A percentile compares a stretch with the other conserved stretches of the same genome.
Evolutionary conservation across 2,329 filamentous ascomycete species (phyloP).

Genomic region (Xylaria digitata): DNA sequence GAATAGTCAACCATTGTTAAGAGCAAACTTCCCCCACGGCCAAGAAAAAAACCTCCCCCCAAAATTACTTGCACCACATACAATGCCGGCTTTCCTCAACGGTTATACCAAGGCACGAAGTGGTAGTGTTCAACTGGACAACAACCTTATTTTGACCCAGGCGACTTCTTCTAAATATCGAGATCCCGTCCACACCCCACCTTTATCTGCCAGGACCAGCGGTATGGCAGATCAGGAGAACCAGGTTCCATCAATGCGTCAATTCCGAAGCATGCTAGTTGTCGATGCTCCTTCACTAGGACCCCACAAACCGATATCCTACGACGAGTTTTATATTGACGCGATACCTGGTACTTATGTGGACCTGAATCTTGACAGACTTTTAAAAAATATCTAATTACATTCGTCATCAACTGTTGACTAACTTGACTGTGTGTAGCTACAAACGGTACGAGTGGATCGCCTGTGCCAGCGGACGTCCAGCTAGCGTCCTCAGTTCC

Average conservation of each 20-base stretch:
- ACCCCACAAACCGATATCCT: conserved; percentile 57
- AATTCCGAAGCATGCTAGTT: conserved; percentile 66
- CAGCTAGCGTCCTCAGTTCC: conserved; percentile 58
- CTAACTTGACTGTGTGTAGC: conserved; percentile 56
- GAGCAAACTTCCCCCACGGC: conserved; percentile 48
- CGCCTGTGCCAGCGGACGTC: conserved; percentile 57
- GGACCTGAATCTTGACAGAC: conserved; percentile 37
- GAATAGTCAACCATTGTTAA: conserved; percentile 52
- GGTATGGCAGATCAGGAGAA: conserved; percentile 53
- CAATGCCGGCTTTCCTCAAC: conserved; percentile 58
- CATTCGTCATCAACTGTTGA: conserved; percentile 30
- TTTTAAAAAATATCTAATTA: conserved; percentile 34
- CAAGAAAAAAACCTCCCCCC: conserved; percentile 34
- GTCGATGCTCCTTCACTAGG: conserved; percentile 62
- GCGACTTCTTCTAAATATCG: conserved; percentile 33
- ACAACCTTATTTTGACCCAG: conserved; percentile 36
- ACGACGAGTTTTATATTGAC: conserved; percentile 59
- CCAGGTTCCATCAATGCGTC: conserved; percentile 49
- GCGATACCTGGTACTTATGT: conserved; percentile 43
- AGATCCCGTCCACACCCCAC: conserved; percentile 42
- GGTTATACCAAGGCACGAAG: conserved; percentile 59
- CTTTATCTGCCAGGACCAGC: conserved; percentile 50
- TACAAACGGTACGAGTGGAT: conserved; percentile 54
- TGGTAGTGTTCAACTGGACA: conserved; percentile 62
- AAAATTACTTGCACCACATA: conserved; percentile 49